Evolutionary conservation across 2,329 filamentous ascomycete species (phyloP).

Genomic region (Cytospora chrysosperma): DNA sequence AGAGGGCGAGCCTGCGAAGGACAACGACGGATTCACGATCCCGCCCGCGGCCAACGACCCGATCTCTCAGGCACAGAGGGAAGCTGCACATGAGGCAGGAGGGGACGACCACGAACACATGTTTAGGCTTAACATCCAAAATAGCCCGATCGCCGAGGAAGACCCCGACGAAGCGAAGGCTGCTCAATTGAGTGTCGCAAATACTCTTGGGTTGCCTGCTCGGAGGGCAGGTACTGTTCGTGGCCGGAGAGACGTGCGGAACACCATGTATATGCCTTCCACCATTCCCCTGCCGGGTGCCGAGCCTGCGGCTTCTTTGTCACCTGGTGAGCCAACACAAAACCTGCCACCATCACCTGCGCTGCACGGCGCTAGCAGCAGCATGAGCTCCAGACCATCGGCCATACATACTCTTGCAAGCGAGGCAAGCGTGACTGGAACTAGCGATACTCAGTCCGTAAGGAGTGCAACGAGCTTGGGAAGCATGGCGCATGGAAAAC

Average conservation of each 20-base stretch:
- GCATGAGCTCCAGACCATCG: constrained; percentile 40
- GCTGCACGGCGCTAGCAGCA: constrained; percentile 33
- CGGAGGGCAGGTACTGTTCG: constrained; percentile 75
- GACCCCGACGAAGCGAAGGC: constrained; percentile 72
- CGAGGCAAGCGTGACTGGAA: constrained; percentile 56
- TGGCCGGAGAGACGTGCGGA: constrained; percentile 86
- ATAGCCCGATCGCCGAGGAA: constrained; percentile 74
- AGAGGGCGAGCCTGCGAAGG: constrained; percentile 50
- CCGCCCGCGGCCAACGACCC: constrained; percentile 62
- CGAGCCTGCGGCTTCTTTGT: constrained; percentile 20
- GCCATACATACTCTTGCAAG: constrained; percentile 59
- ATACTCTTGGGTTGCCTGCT: constrained; percentile 68
- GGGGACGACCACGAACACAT: constrained; percentile 61
- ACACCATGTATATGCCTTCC: constrained; percentile 77
- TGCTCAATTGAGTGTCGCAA: constrained; percentile 73
- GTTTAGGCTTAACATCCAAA: constrained; percentile 79
- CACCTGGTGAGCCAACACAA: constrained; percentile 26
- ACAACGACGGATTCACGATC: constrained; percentile 76
- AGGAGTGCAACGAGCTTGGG: constrained; percentile 81
- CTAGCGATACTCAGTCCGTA: constrained; percentile 87
- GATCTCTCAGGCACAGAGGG: constrained; percentile 71
- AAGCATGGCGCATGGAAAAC: constrained; percentile 66
- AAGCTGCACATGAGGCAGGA: constrained; percentile 49
- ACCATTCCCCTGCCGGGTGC: neutral
- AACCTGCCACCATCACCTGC: constrained; percentile 38